phyloP scores from a whole-genome alignment of 208 protist genomes.

The Porcisia deanei region DNA sequence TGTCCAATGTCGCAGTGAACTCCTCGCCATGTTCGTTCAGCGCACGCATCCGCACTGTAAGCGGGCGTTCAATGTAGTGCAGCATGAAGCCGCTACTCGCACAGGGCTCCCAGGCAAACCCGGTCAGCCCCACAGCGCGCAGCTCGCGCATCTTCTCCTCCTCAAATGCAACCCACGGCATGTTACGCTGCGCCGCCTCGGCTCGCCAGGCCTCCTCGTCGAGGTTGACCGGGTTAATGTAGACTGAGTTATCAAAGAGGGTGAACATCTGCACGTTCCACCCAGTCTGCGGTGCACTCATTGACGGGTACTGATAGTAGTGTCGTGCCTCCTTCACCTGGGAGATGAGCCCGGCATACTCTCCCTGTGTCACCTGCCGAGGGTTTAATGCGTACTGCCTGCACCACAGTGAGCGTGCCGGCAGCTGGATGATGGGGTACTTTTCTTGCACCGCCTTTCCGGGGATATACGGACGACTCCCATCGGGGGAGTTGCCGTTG shows the following conservation, averaged over 20 bases:
- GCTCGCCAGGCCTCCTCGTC: conserved; percentile 51
- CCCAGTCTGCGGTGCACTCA: conserved; percentile 86
- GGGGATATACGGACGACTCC: conserved; percentile 15
- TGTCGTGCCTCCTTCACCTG: conserved; percentile 61
- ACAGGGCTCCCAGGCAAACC: conserved; percentile 90
- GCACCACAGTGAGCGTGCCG: conserved; percentile 79
- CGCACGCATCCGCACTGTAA: conserved; percentile 56
- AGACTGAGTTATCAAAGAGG: conserved; percentile 83
- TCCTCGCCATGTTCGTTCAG: conserved; percentile 44
- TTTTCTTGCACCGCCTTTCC: conserved; percentile 24
- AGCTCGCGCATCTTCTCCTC: conserved; percentile 51
- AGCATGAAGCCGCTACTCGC: conserved; percentile 88
- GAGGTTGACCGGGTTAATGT: conserved; percentile 85
- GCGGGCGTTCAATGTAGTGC: conserved; percentile 91
- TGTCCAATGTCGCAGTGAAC: conserved; percentile 49
- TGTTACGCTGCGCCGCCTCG: conserved; percentile 18
- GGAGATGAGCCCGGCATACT: conserved; percentile 68
- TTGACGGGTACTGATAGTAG: conserved; percentile 90
- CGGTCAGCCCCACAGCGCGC: conserved; percentile 53
- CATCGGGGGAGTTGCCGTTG: conserved; percentile 8
- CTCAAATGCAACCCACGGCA: conserved; percentile 48
- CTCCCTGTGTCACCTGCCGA: conserved; percentile 34
- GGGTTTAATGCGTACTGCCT: conserved; percentile 59
- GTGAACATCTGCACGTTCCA: conserved; percentile 92
- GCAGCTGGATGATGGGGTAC: conserved; percentile 85